These are phyloP conservation scores for Parmales sp. DNA, from an alignment of 108 stramenopile species.

Conservation along the genomic window DNA sequence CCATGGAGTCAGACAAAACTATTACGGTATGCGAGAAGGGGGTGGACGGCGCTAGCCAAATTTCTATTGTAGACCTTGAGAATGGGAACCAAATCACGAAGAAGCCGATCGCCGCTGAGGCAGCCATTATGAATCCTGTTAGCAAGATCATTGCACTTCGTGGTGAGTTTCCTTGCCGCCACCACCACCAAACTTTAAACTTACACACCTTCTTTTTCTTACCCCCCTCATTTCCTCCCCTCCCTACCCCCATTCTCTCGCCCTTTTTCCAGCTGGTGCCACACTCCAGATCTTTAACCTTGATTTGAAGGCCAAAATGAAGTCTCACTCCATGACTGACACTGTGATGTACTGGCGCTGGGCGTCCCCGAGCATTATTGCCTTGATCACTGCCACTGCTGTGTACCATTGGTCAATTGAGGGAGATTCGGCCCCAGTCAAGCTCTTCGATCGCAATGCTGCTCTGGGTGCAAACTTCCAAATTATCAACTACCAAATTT, in stretches of 20 bases:
- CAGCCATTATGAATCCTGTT: conserved; percentile 57
- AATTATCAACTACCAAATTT: conserved; percentile 52
- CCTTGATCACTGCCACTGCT: conserved; percentile 39
- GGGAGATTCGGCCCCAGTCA: conserved; percentile 34
- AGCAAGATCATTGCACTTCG: conserved; percentile 49
- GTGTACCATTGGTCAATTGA: conserved; percentile 59
- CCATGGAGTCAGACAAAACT: conserved; percentile 51
- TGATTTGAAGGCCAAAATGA: conserved; percentile 46
- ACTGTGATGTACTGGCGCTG: conserved; percentile 48
- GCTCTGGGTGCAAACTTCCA: conserved; percentile 29
- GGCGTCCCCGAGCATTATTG: conserved; percentile 39
- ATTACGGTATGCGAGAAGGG: conserved; percentile 37
- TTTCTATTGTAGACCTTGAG: conserved; percentile 41
- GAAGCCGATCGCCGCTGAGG: conserved; percentile 48
- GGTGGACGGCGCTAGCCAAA: conserved; percentile 15
- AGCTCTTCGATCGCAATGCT: conserved; percentile 48
- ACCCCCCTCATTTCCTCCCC: not conserved
- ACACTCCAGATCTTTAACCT: conserved; percentile 56
- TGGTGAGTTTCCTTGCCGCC: conserved; percentile 12
- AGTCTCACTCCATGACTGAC: conserved; percentile 43
- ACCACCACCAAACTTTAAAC: not conserved
- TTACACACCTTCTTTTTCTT: not conserved
- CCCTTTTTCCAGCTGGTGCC: conserved; percentile 16
- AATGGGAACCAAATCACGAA: conserved; percentile 23
- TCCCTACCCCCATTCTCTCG: not conserved